phyloP scores from a whole-genome alignment of 2,329 filamentous ascomycete genomes.

The Davidsoniella eucalypti region DNA sequence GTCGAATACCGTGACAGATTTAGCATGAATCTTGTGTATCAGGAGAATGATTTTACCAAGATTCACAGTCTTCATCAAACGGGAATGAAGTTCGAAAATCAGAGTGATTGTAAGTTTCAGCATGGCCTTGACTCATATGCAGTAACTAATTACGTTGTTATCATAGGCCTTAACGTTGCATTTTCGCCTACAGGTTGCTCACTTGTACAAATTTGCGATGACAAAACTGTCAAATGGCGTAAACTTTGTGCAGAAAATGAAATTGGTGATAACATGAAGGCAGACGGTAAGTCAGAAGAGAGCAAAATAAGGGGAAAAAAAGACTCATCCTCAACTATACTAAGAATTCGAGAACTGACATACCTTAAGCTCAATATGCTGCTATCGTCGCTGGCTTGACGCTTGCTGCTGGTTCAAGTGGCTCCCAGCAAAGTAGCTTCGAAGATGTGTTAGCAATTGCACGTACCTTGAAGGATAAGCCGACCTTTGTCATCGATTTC shows the following conservation, averaged over 20 bases:
- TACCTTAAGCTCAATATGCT: slow-evolving; percentile 30
- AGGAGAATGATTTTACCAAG: slow-evolving; percentile 44
- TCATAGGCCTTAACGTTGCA: slow-evolving; percentile 38
- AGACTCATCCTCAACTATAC: slow-evolving; percentile 5
- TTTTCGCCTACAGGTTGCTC: slow-evolving; percentile 46
- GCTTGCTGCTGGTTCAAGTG: slow-evolving; percentile 30
- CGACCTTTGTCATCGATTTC: slow-evolving; percentile 41
- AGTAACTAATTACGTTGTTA: slow-evolving; percentile 13
- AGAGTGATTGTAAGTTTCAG: slow-evolving; percentile 37
- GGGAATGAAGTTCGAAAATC: slow-evolving; percentile 55
- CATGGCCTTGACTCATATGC: not conserved
- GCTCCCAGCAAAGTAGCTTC: slow-evolving; percentile 33
- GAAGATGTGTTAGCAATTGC: slow-evolving; percentile 59
- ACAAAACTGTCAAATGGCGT: slow-evolving; percentile 43
- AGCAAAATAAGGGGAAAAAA: not conserved
- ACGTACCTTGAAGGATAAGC: slow-evolving; percentile 29
- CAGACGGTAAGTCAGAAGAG: slow-evolving; percentile 3
- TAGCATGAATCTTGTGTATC: slow-evolving; percentile 52
- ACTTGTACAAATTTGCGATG: slow-evolving; percentile 39
- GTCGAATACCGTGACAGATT: slow-evolving; percentile 65
- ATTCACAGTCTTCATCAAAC: slow-evolving; percentile 59
- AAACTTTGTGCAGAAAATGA: slow-evolving; percentile 34
- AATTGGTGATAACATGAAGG: slow-evolving; percentile 21
- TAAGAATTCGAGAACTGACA: slow-evolving; percentile 14
- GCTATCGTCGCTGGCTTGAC: slow-evolving; percentile 47